Base-by-base conservation (phyloP, 2,329 filamentous ascomycete species). In the Calonectria hawksworthii region DNA sequence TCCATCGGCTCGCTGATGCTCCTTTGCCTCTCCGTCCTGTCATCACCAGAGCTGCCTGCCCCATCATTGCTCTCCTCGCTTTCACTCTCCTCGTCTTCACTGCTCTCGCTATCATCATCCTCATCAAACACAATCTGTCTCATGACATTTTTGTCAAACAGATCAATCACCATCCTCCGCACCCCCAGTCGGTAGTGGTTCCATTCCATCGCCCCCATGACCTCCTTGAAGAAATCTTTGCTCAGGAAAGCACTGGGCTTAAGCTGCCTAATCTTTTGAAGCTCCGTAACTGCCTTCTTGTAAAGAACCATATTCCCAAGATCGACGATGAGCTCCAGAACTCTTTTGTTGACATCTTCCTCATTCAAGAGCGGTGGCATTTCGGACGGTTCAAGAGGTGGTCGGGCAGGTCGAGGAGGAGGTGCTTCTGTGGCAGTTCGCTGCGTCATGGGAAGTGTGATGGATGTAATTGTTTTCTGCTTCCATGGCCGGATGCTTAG, bases 261-360 rank as follows among this genome's bases (percentile, higher is more conserved):
- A 81, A 93, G 94, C 68, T 91, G 88, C 87, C 95, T 96, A 76
- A 98, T 90, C 88, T 96, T 90, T 81, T 91, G 92, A 70, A 99
- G 89, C 84, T 99, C 96, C 26, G 90, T 92, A 67, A 96, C 93
- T 8, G 96, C 95, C 83, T 94, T 94, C 84, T 98, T 98, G 82
- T 96, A 96, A 65, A 98, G 89, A 21, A 99, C 96, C 74, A 96
- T 97, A 82, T 99, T 98, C 72, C 96, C 95, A 73, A 99, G 90
- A 81, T 98, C 96, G 18, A 95, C 92, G 76, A 98, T 93, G 47
- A 97, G 90, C 81, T 96, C 94, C 34, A 99, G 86, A 61, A 99
- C 96, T 67, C 94, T 94, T 81, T 95, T 95, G 76, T 88, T 98
- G 75, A 94, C 90, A 21, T 90, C 89, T 10, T 90, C 88, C 23